Conservation (phyloP, 441 rosid species). For the Hura crepitans region DNA sequence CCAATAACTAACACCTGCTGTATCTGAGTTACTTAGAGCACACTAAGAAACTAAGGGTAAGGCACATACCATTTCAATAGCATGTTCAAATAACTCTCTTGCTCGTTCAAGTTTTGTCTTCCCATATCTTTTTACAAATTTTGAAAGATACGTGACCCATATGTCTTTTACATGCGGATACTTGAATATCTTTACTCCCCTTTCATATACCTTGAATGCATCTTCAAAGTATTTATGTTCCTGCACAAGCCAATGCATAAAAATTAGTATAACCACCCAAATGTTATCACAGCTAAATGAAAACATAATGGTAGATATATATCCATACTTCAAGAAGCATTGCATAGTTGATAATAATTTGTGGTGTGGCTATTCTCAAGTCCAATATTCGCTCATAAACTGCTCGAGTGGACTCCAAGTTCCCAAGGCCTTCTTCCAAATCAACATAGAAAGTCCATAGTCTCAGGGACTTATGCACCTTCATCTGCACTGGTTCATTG, state of each 20-base stretch:
- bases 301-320: conserved; percentile 1
- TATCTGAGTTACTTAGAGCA: neutral
- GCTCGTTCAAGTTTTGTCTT: conserved; percentile 83
- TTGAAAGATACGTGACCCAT: conserved; percentile 86
- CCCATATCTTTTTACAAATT: conserved; percentile 86
- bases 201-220: conserved; percentile 95
- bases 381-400: conserved; percentile 90
- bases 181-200: conserved; percentile 91
- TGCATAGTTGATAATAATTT: conserved; percentile 80
- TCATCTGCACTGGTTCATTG: conserved; percentile 89
- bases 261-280: conserved; percentile 4
- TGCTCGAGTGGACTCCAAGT: conserved; percentile 82
- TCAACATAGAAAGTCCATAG: conserved; percentile 94
- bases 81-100: conserved; percentile 88
- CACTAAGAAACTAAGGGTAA: neutral
- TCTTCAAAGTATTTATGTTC: conserved; percentile 87
- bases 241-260: conserved; percentile 35
- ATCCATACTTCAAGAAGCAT: conserved; percentile 58
- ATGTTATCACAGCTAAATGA: neutral
- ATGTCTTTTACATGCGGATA: conserved; percentile 93
- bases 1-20: neutral
- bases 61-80: conserved; percentile 53
- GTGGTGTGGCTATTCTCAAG: conserved; percentile 90
- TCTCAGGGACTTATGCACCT: conserved; percentile 76
- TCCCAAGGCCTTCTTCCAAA: conserved; percentile 90